Evolutionary conservation across 2,329 filamentous ascomycete species (phyloP), one percentile per base, ranked within the genome.

Genomic region (Penicillium thymicola): DNA sequence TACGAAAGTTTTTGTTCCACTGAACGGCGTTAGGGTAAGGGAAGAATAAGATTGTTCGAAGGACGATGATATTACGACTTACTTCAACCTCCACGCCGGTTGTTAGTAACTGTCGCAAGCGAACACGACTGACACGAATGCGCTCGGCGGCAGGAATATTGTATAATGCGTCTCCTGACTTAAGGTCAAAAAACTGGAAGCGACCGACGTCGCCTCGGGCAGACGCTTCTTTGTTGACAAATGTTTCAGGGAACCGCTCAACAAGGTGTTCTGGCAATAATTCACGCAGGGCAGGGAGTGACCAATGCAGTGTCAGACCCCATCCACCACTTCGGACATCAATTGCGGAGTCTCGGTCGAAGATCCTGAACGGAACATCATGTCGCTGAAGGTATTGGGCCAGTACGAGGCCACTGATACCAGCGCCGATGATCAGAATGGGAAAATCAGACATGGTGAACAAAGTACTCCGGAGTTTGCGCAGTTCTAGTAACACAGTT

Each of bases 251-350:
- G 2, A 85, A 68, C 0, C 76, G 75, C 2, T 67, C 65, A 4
- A 78, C 67, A 7, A 85, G 68, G 13, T 79, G 70, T 0, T 75
- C 66, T 0, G 83, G 81, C 28, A 87, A 72, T 23, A 86, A 73
- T 8, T 74, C 66, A 43, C 79, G 75, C 40, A 87, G 72, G 1
- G 76, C 76, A 0, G 80, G 75, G 10, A 86, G 75, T 5, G 81
- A 82, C 84, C 84, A 88, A 66, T 87, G 83, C 55, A 88, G 73
- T 0, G 84, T 87, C 55, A 88, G 73, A 3, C 84, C 85, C 86
- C 85, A 88, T 59, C 85, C 84, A 4, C 78, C 73, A 21, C 72
- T 81, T 32, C 78, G 81, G 28, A 76, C 76, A 55, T 70, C 73
- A 41, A 81, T 73, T 40, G 80, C 76, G 5, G 65, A 61, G 61